A percentile compares a stretch with the other conserved stretches of the same genome.
phyloP scores from a whole-genome alignment of 2,329 filamentous ascomycete genomes.

The Sporothrix schenckii region DNA sequence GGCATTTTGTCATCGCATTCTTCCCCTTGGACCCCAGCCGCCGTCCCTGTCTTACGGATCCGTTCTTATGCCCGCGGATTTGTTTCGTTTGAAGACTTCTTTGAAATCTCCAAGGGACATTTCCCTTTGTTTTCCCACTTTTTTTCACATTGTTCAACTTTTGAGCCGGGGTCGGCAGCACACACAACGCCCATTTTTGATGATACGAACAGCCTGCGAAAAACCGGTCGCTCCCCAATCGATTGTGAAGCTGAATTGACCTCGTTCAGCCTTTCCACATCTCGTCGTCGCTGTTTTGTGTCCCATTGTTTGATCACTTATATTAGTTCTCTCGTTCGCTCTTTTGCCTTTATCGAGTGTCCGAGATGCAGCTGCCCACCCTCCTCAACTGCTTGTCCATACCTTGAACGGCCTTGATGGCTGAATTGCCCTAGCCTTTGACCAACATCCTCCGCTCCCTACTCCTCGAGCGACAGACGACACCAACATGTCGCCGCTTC shows the following conservation, averaged over 20 bases:
- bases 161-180: not conserved
- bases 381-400: not conserved
- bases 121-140: too few relatives aligned
- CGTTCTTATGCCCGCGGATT: not conserved
- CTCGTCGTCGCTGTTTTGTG: not conserved
- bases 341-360: not conserved
- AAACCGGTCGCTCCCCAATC: not conserved
- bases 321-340: not conserved
- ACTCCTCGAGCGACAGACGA: not conserved
- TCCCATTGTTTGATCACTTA: not conserved
- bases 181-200: not conserved
- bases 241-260: not conserved
- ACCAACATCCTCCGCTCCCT: not conserved
- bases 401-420: not conserved
- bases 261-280: not conserved
- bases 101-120: not conserved
- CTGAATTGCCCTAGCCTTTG: not conserved
- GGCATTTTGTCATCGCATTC: not conserved
- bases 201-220: not conserved
- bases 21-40: not conserved
- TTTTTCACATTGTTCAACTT: not conserved
- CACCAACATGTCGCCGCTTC: slow-evolving; percentile 1
- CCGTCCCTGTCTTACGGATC: slow-evolving; percentile 9
- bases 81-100: not conserved
- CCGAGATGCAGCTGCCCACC: slow-evolving; percentile 20